phyloP scores from a whole-genome alignment of 441 rosid species.

The Viola pubescens region DNA sequence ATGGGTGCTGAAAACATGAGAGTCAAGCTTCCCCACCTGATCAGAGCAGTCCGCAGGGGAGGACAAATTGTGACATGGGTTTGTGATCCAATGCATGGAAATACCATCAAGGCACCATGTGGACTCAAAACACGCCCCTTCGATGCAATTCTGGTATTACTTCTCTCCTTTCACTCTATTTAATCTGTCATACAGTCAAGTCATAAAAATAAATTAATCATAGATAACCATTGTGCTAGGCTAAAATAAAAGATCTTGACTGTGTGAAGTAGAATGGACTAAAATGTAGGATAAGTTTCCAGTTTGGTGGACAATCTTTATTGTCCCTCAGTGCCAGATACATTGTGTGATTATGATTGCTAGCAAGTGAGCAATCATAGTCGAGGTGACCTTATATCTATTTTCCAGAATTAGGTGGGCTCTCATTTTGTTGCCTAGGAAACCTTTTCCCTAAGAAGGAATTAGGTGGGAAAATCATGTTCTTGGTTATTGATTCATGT shows the following conservation, averaged over 20 bases:
- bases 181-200: neutral
- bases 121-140: constrained; percentile 82
- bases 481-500: neutral
- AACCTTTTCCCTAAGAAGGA: neutral
- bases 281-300: no score
- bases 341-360: no score
- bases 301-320: no score
- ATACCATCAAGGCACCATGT: constrained; percentile 82
- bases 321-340: no score
- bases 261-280: no score
- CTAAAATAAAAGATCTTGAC: no score
- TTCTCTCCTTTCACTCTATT: neutral
- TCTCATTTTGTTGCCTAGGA: no score
- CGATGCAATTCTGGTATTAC: constrained; percentile 64
- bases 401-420: no score
- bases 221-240: no score
- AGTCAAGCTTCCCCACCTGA: constrained; percentile 68
- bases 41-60: constrained; percentile 64
- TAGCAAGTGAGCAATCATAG: no score
- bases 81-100: constrained; percentile 84
- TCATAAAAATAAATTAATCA: no score
- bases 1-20: constrained; percentile 95
- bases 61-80: constrained; percentile 89
- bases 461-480: neutral
- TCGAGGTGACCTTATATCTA: no score